Evolutionary conservation across 345 rosid genomes (phyloP), one percentile per base, ranked within the genome.

Genomic region (Rhodamnia rubescens): DNA sequence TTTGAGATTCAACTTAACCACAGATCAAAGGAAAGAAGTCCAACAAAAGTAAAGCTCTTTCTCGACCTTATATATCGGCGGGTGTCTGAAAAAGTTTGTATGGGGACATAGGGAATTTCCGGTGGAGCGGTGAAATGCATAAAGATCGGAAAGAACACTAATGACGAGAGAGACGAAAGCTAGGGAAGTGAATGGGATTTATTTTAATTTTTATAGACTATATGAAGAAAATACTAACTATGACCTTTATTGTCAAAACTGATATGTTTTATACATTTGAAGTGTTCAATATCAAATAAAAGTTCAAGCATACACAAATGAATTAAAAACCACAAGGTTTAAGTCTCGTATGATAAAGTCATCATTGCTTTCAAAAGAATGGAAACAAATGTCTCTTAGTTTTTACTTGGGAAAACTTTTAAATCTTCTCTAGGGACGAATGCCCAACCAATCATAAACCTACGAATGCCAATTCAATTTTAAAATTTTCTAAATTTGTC

Each of bases 391-490:
- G 44, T 69, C 44, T 69, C 78, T 32, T 36, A 32, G 47, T 32
- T 69, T 69, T 36, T 13, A 36, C 47, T 32, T 0, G 13, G 2
- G 24, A 69, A 69, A 32, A 69, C 32, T 18, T 32, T 32, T 8
- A 32, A 29, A 64, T 64, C 44, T 16, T 64, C 44, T 64, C 44
- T 8, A 32, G 3, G 21, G 36, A 69, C 2, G 24, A 32, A 36
- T 8, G 40, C 6, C 78, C 11, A 69, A 69, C 40, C 1, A 36
- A 32, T 69, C 12, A 1, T 69, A 36, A 36, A 69, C 2, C 1
- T 69, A 18, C 0, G 0, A 0, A 69, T 69, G 47, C 1, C 0
- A 18, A 69, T 69, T 69, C 0, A 11, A 69, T 69, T 8, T 5
- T 36, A 32, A 69, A 32, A 0, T 36, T 69, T 69, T 69, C 6